phyloP scores from a whole-genome alignment of 331 rosid species.

The Phaseolus coccineus region DNA sequence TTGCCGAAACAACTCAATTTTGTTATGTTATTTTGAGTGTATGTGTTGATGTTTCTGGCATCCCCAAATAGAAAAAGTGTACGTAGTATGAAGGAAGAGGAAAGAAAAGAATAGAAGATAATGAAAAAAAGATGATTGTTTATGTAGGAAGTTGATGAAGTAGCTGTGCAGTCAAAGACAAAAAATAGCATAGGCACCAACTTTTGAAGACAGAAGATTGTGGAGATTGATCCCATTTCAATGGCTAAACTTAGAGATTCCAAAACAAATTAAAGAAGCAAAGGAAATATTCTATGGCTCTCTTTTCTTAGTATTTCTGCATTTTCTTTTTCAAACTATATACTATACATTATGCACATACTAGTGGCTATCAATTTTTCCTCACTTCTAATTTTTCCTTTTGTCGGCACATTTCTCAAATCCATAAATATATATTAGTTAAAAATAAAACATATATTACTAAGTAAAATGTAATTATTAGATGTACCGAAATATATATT shows the following conservation, averaged over 20 bases:
- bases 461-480: no score
- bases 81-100: background rate
- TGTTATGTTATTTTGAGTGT: no score
- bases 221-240: conserved; percentile 48
- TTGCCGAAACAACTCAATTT: no score
- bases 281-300: conserved; percentile 23
- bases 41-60: background rate
- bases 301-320: background rate
- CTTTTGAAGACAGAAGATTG: conserved; percentile 28
- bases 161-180: conserved; percentile 46
- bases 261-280: conserved; percentile 35
- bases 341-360: background rate
- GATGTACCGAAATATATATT: no score
- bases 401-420: no score
- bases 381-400: background rate
- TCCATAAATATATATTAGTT: no score
- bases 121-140: conserved; percentile 9
- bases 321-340: background rate
- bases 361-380: background rate
- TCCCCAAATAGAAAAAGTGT: no score
- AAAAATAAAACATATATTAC: no score
- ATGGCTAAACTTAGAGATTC: conserved; percentile 42
- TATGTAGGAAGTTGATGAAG: conserved; percentile 2
- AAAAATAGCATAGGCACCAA: conserved; percentile 1
- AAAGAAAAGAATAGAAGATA: background rate